These are phyloP conservation scores for Handroanthus guayacan DNA, from an alignment of 257 asterid species.

Conservation along the genomic window DNA sequence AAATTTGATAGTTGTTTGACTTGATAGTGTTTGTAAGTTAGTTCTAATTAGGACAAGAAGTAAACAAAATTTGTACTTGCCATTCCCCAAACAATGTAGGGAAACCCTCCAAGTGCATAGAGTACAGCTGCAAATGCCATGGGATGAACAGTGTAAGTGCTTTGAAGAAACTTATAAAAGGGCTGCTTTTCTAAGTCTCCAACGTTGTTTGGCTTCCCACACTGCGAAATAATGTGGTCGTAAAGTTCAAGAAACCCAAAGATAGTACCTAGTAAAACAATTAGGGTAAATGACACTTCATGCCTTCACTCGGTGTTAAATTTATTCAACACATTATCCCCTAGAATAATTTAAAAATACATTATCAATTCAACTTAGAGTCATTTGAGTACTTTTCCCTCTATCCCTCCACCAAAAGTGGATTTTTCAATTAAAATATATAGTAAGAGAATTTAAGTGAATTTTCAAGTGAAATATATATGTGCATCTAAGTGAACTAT, in stretches of 20 bases:
- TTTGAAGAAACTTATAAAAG: slow-evolving; percentile 60
- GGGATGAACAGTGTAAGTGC: slow-evolving; percentile 62
- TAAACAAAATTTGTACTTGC: slow-evolving; percentile 43
- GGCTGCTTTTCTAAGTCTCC: slow-evolving; percentile 81
- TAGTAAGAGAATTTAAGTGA: no score
- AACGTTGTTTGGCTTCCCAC: slow-evolving; percentile 71
- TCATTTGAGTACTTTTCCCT: no score
- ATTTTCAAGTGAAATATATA: no score
- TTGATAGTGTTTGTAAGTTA: not conserved
- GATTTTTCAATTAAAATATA: no score
- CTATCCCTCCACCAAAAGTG: no score
- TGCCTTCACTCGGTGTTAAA: no score
- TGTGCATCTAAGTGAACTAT: no score
- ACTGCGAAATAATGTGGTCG: slow-evolving; percentile 42
- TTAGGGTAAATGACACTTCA: no score
- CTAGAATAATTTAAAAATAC: no score
- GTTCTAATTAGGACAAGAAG: not conserved
- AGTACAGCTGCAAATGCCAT: slow-evolving; percentile 63
- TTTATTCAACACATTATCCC: no score
- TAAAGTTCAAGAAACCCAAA: not conserved
- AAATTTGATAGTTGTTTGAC: not conserved
- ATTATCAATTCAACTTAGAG: no score
- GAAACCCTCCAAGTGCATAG: slow-evolving; percentile 80
- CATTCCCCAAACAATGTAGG: slow-evolving; percentile 86
- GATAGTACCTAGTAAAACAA: no score